A percentile compares a stretch with the other conserved stretches of the same genome.
Conservation (phyloP, 2,329 filamentous ascomycete genomes). For the Pezicula radicicola region DNA sequence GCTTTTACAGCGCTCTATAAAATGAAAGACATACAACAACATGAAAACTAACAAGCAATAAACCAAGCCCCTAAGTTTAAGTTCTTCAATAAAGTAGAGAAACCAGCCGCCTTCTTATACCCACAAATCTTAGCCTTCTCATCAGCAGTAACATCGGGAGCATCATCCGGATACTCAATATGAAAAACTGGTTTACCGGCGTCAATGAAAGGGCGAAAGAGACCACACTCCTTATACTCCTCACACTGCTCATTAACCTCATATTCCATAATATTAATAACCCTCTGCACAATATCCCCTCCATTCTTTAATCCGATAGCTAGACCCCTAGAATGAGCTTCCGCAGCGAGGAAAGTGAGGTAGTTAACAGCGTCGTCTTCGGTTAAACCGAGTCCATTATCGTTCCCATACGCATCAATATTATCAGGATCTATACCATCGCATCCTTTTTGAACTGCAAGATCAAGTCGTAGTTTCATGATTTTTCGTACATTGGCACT, state of each 20-base stretch:
- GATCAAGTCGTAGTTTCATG: slow-evolving; percentile 56
- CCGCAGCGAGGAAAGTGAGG: slow-evolving; percentile 54
- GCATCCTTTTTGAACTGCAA: slow-evolving; percentile 59
- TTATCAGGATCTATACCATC: slow-evolving; percentile 69
- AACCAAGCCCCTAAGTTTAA: neutral
- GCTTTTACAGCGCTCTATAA: too few species aligned
- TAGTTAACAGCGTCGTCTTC: slow-evolving; percentile 52
- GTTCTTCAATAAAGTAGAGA: slow-evolving; percentile 2
- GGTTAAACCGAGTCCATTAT: slow-evolving; percentile 58
- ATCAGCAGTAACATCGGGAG: neutral
- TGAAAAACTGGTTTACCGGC: slow-evolving; percentile 67
- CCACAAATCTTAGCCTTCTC: neutral
- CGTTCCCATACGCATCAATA: slow-evolving; percentile 59
- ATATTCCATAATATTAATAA: slow-evolving; percentile 54
- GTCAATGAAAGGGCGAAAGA: slow-evolving; percentile 53
- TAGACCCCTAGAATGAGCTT: slow-evolving; percentile 51
- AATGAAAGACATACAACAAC: too few species aligned
- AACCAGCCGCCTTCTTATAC: neutral
- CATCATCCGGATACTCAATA: slow-evolving; percentile 63
- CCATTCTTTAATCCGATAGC: slow-evolving; percentile 68
- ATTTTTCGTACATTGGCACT: slow-evolving; percentile 55
- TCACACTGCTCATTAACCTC: slow-evolving; percentile 68
- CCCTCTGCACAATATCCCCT: slow-evolving; percentile 49
- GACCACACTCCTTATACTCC: slow-evolving; percentile 54
- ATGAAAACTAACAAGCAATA: neutral